A percentile compares a stretch with the other conserved stretches of the same genome.
Conservation (phyloP, 2,329 filamentous ascomycete genomes). For the Trichoderma oligosporum region DNA sequence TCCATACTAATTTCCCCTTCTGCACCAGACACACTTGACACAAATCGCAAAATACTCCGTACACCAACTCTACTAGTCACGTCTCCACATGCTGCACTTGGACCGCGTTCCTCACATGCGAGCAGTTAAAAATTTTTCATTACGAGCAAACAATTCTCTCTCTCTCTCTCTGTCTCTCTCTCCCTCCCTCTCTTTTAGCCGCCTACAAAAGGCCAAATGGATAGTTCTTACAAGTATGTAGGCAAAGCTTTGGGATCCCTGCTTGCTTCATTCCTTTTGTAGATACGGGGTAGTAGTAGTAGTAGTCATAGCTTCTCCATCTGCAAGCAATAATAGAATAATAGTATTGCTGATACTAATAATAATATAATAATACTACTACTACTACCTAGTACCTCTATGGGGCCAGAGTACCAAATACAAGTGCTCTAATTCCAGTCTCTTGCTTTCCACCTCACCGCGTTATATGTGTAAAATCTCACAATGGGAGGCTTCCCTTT, state of each 20-base stretch:
- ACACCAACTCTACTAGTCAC: slow-evolving; percentile 12
- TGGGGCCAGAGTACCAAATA: too few relatives aligned
- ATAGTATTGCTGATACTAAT: background rate
- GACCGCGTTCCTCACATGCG: slow-evolving; percentile 18
- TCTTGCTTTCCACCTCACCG: too few relatives aligned
- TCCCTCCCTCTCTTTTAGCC: background rate
- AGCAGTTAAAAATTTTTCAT: slow-evolving; percentile 9
- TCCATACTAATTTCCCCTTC: background rate
- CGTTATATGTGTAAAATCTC: too few relatives aligned
- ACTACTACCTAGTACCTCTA: too few relatives aligned
- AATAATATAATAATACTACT: too few relatives aligned
- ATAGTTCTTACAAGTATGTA: background rate
- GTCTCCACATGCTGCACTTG: slow-evolving; percentile 17
- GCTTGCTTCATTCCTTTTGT: slow-evolving; percentile 6
- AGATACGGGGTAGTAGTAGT: background rate
- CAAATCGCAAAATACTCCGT: background rate
- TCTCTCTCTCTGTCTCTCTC: background rate
- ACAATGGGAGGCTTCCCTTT: too few relatives aligned
- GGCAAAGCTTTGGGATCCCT: slow-evolving; percentile 3
- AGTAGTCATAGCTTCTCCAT: background rate
- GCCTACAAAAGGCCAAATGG: background rate
- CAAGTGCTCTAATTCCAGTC: too few relatives aligned
- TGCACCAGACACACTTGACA: background rate
- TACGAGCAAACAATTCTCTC: background rate
- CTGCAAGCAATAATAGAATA: background rate